phyloP scores from a whole-genome alignment of 2,329 filamentous ascomycete genomes.

The Penicillium carneum region DNA sequence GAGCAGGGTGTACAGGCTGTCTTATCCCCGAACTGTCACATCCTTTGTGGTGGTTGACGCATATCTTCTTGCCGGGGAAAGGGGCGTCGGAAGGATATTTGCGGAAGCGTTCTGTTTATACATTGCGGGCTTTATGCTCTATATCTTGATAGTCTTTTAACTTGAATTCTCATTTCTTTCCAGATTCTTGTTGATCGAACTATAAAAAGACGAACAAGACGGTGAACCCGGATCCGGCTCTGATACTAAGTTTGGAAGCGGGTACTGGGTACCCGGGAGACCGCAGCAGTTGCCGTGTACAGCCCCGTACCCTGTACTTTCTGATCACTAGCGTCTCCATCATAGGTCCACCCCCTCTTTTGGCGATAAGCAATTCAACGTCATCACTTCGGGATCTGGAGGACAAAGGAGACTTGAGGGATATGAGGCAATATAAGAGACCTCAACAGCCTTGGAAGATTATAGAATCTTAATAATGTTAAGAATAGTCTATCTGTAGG shows the following conservation, averaged over 20 bases:
- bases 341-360: slow-evolving; percentile 38
- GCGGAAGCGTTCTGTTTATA: slow-evolving; percentile 32
- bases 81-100: slow-evolving; percentile 25
- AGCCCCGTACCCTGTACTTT: slow-evolving; percentile 22
- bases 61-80: slow-evolving; percentile 12
- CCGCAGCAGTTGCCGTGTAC: slow-evolving; percentile 10
- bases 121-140: slow-evolving; percentile 13
- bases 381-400: slow-evolving; percentile 25
- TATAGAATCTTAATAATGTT: not conserved
- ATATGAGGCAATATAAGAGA: not conserved
- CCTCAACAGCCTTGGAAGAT: not conserved
- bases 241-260: slow-evolving; percentile 18
- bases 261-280: slow-evolving; percentile 20
- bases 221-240: slow-evolving; percentile 14
- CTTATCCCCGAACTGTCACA: slow-evolving; percentile 20
- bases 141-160: slow-evolving; percentile 7
- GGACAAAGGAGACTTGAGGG: not conserved
- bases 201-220: not conserved
- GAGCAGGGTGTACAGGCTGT: slow-evolving; percentile 14
- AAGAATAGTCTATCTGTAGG: slow-evolving; percentile 7
- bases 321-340: slow-evolving; percentile 18
- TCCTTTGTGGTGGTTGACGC: slow-evolving; percentile 21
- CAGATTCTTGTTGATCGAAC: not conserved
- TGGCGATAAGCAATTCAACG: slow-evolving; percentile 36
- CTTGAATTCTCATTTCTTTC: not conserved